Evolutionary conservation across 1,284 basidiomycete genomes (phyloP), one percentile per base, ranked within the genome.

Genomic region (Cutaneotrichosporon cutaneum): DNA sequence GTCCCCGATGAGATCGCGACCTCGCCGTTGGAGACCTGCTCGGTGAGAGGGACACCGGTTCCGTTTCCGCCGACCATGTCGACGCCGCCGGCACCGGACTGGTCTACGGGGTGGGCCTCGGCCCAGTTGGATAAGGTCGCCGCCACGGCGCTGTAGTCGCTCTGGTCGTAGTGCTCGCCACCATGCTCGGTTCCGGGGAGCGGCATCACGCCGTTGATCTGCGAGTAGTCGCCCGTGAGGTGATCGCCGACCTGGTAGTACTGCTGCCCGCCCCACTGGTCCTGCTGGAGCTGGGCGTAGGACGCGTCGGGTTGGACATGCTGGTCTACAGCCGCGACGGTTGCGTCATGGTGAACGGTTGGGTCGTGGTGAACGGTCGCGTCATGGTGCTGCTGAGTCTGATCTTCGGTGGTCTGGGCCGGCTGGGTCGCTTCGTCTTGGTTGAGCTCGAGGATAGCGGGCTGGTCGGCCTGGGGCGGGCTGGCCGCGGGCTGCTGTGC

Each of bases 101-200:
- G 56, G 47, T 47, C 56, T 4, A 52, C 55, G 3, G 55, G 35
- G 36, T 57, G 61, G 7, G 65, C 56, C 39, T 64, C 59, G 3
- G 61, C 62, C 65, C 65, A 67, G 54, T 60, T 62, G 39, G 60
- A 62, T 22, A 67, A 42, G 1, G 65, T 64, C 3, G 65, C 59
- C 8, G 59, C 62, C 11, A 64, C 60, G 18, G 47, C 52, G 27
- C 48, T 62, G 56, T 64, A 67, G 56, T 67, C 65, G 22, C 27
- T 32, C 7, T 54, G 42, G 7, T 56, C 62, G 36, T 64, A 67
- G 45, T 63, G 63, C 16, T 65, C 63, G 56, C 30, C 27, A 8
- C 44, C 56, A 18, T 58, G 56, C 18, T 58, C 58, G 13, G 51
- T 52, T 10, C 52, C 52, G n/a, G 48, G 42, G 3, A 60, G 35